Base-by-base conservation (phyloP, 2,329 filamentous ascomycete species). In the Fusarium denticulatum region DNA sequence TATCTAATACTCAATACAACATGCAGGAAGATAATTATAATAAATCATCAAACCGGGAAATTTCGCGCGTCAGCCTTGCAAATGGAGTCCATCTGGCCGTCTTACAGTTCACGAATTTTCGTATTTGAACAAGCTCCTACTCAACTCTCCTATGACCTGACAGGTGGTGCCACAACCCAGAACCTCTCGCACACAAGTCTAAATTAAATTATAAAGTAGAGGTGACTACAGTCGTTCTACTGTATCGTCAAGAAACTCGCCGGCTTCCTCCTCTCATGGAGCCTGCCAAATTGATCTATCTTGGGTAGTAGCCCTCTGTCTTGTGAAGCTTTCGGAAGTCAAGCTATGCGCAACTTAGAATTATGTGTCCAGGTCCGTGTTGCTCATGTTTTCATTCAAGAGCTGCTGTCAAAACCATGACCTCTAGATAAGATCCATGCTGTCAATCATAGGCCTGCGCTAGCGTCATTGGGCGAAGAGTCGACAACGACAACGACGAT, bases 171-270 rank as follows among this genome's bases (percentile, higher is more conserved):
- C 7, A 9, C 15, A 4, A 16, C 34, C 3, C 18, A 37, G 18
- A 7, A 18, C 14, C 14, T 14, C 22, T 5, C 3, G 14, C 13
- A 9, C 20, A 8, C 20, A 40, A 5, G 22, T 9, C 39, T 8
- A 3, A 24, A 15, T 24, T 5, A 6, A 11, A 42, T 11, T 24
- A 5, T 2, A 26, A 9, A 8, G 0, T 10, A 26, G 3, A 15
- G 26, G 10, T 10, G 12, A 28, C 4, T 0, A 22, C 1, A 11
- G 10, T 7, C 7, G 0, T 0, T 47, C 6, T 26, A 28, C 4
- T 0, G 5, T 11, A 10, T 22, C 3, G 4, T 13, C 3, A 22
- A 22, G 20, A 6, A 22, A 15, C 10, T 11, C 6, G 3, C 22
- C 3, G 6, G 20, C 18, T 22, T 26, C 12, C 7, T 28, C 26